Conservation (phyloP, 108 stramenopile genomes). For the Conticribra weissflogii region DNA sequence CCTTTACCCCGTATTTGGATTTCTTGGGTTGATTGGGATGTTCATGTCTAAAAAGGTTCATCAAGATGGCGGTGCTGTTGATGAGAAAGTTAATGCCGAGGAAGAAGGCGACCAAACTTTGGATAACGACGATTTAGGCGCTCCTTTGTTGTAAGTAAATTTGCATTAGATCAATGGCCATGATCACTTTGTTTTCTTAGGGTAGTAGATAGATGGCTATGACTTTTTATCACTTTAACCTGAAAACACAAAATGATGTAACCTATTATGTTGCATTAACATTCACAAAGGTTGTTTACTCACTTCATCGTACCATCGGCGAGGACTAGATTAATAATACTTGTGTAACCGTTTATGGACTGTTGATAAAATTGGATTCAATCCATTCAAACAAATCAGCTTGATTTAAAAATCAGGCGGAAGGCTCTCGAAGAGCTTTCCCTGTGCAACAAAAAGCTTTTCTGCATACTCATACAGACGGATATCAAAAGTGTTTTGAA, state of each 20-base stretch:
- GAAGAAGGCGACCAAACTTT: neutral
- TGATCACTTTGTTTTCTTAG: too few species aligned
- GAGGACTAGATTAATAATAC: too few species aligned
- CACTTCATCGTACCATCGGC: too few species aligned
- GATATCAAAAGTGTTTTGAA: conserved; percentile 47
- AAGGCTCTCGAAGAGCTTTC: conserved; percentile 30
- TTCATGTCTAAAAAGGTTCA: conserved; percentile 22
- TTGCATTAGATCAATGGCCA: too few species aligned
- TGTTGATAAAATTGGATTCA: too few species aligned
- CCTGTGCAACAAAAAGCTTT: conserved; percentile 51
- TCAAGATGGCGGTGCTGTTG: neutral
- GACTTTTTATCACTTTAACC: too few species aligned
- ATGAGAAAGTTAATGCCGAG: neutral
- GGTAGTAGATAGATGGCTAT: too few species aligned
- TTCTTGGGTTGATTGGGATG: conserved; percentile 58
- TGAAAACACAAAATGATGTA: too few species aligned
- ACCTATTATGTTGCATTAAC: too few species aligned
- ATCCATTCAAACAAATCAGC: neutral
- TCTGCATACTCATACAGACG: conserved; percentile 51
- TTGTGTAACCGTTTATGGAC: too few species aligned
- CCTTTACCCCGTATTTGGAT: conserved; percentile 48
- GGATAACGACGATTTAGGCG: neutral
- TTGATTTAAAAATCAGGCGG: neutral
- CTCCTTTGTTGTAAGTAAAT: neutral
- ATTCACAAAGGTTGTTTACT: too few species aligned